Conservation (phyloP, 23 red algal genomes). For the Agarophyton chilense region DNA sequence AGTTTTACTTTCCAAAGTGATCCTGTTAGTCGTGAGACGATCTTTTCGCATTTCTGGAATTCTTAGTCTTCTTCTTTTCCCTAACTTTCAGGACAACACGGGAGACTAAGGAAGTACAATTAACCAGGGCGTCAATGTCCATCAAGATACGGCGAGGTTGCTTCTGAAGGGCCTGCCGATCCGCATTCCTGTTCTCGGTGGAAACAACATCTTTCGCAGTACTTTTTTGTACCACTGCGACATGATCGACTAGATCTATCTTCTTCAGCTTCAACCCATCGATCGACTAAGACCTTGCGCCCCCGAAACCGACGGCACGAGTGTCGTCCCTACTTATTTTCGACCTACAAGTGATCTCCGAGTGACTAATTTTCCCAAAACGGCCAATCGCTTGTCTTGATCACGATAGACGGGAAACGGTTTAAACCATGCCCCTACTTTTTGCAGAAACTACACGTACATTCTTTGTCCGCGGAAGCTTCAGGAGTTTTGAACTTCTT, state of each 20-base stretch:
- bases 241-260: background rate
- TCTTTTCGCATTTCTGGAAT: background rate
- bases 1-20: conserved; percentile 25
- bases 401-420: background rate
- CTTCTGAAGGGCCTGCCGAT: background rate
- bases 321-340: too few relatives aligned
- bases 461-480: background rate
- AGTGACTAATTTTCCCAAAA: background rate
- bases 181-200: conserved; percentile 1
- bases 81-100: background rate
- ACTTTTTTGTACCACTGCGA: background rate
- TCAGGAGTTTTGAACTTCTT: background rate
- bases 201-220: background rate
- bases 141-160: background rate
- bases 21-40: background rate
- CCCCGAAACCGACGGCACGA: background rate
- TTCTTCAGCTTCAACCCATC: background rate
- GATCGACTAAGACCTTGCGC: background rate
- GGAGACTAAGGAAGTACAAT: background rate
- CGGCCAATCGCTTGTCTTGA: background rate
- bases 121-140: background rate
- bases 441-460: background rate
- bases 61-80: conserved; percentile 1
- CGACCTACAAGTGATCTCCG: conserved; percentile 3
- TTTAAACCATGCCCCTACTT: background rate